phyloP scores from a whole-genome alignment of 805 yeast species.

The Geotrichum ghanense region DNA sequence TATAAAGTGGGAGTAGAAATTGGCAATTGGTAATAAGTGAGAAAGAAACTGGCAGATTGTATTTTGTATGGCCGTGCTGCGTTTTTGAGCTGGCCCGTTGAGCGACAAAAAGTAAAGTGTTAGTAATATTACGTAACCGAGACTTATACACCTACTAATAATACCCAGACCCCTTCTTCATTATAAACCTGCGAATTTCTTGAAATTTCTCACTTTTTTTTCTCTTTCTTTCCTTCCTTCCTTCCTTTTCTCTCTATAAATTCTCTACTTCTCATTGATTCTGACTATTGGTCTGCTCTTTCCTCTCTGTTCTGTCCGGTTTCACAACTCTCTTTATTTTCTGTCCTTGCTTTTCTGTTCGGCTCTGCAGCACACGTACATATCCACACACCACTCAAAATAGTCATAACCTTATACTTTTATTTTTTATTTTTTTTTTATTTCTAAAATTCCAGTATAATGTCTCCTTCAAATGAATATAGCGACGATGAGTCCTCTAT shows the following conservation, averaged over 20 bases:
- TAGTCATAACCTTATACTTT: too few relatives aligned
- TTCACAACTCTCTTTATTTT: not conserved
- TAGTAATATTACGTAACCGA: not conserved
- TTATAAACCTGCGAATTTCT: not conserved
- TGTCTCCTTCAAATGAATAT: not conserved
- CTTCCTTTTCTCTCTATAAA: not conserved
- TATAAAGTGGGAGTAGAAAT: too few relatives aligned
- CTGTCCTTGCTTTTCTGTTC: not conserved
- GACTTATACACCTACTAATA: not conserved
- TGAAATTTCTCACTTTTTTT: not conserved
- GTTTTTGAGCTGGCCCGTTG: too few relatives aligned
- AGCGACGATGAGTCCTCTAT: not conserved
- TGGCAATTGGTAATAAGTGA: too few relatives aligned
- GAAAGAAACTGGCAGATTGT: too few relatives aligned
- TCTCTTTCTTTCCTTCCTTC: not conserved
- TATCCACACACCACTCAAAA: too few relatives aligned
- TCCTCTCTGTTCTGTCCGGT: not conserved
- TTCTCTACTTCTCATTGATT: too few relatives aligned
- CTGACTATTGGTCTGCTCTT: not conserved
- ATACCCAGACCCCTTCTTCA: not conserved
- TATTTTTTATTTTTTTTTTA: too few relatives aligned
- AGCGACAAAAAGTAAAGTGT: not conserved
- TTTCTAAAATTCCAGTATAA: not conserved
- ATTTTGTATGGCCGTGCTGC: too few relatives aligned
- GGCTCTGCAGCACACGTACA: too few relatives aligned